These are phyloP conservation scores for Nephromyces sp. DNA, from an alignment of 169 alveolate species.

Conservation along the genomic window DNA sequence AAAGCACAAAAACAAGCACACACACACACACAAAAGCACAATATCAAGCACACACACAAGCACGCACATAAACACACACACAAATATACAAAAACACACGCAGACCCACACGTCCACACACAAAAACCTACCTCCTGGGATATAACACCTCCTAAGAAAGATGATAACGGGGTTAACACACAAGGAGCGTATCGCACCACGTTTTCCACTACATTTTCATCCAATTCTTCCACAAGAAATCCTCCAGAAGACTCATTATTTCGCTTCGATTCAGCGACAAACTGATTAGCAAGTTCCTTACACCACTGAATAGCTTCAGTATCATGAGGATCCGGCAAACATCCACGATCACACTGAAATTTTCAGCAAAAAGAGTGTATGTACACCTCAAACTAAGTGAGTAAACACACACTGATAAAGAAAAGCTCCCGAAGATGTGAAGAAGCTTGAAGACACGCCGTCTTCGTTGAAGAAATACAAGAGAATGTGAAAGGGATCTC, in stretches of 20 bases:
- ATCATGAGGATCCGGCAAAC: neutral
- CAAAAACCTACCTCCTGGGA: slow-evolving; percentile 94
- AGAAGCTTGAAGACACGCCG: too few relatives aligned
- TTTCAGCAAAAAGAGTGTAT: neutral
- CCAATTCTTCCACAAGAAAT: slow-evolving; percentile 7
- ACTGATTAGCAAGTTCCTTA: neutral
- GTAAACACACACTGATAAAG: neutral
- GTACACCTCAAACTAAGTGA: neutral
- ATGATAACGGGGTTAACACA: slow-evolving; percentile 84
- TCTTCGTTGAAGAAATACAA: too few relatives aligned
- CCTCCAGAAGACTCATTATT: slow-evolving; percentile 5
- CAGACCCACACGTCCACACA: too few relatives aligned
- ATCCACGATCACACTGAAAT: neutral
- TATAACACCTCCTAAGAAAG: slow-evolving; percentile 94
- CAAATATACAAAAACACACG: too few relatives aligned
- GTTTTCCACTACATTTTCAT: slow-evolving; percentile 1
- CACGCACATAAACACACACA: too few relatives aligned
- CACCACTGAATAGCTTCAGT: neutral
- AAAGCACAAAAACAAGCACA: too few relatives aligned
- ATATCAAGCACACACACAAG: too few relatives aligned
- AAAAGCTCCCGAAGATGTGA: too few relatives aligned
- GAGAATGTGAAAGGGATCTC: too few relatives aligned
- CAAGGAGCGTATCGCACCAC: slow-evolving; percentile 49
- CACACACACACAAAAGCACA: too few relatives aligned
- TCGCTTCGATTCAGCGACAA: neutral